Evolutionary conservation across 2,329 filamentous ascomycete genomes (phyloP), one percentile per base, ranked within the genome.

Genomic region (Penicillium sp.): DNA sequence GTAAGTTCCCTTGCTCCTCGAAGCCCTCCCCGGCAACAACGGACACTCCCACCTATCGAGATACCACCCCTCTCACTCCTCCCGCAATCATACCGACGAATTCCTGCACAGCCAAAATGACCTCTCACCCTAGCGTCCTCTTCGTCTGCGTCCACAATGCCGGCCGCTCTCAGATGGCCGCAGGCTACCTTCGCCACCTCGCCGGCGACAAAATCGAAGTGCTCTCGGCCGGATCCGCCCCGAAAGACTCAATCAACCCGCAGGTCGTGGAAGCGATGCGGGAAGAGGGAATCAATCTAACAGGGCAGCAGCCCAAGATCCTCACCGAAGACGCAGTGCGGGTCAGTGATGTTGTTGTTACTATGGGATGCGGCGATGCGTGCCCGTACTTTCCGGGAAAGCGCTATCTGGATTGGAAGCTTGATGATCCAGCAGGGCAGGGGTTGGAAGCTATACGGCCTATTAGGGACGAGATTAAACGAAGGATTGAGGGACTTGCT

Each of bases 131-230:
- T 21, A 71, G 67, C 44, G 68, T 71, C 47, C 49, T 72, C 19
- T 72, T 71, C 44, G 68, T 73, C 53, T 72, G 70, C 67, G 55
- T 71, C 45, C 69, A 72, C 49, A 72, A 72, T 44, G 70, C 69
- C 26, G 70, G 70, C 44, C 70, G 70, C 58, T 72, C 69, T 0
- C 70, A 72, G 61, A 71, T 72, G 65, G 70, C 70, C 31, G 62
- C 64, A 7, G 64, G 59, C 50, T 67, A 63, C 38, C 62, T 66
- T 26, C 35, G 31, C 3, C 58, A 64, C 51, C 64, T 66, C 13
- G 65, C 66, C 3, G 66, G 64, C 15, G 52, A 60, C 26, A 44
- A 56, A 3, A 60, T 66, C 13, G 67, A 71, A 64, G 69, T 71
- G 4, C 69, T 66, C 41, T 72, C 70, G 19, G 69, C 70, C 23